These are phyloP conservation scores for Stagonosporopsis cucurbitacearum DNA, from an alignment of 2,329 filamentous ascomycete genomes.

Conservation along the genomic window DNA sequence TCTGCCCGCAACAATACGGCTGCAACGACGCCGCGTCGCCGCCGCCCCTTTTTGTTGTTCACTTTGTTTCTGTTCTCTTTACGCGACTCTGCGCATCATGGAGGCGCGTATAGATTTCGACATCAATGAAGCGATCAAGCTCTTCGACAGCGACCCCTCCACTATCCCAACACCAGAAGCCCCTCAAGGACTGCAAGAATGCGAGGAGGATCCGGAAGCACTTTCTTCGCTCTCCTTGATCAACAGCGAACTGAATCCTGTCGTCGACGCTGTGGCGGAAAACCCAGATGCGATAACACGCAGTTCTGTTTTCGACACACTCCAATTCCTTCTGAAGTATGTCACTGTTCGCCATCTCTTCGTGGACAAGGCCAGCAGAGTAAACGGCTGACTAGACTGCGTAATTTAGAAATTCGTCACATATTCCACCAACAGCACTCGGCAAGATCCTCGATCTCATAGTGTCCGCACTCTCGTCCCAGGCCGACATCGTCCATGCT, in stretches of 20 bases:
- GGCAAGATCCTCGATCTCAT: slow-evolving; percentile 93
- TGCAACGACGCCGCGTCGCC: slow-evolving; percentile 24
- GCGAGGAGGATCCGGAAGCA: slow-evolving; percentile 88
- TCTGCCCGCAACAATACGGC: slow-evolving; percentile 21
- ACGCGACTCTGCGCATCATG: slow-evolving; percentile 61
- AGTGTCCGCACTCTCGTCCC: slow-evolving; percentile 81
- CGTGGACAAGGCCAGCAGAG: slow-evolving; percentile 28
- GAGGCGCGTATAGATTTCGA: slow-evolving; percentile 78
- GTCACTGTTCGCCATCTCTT: slow-evolving; percentile 60
- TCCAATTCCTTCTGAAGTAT: slow-evolving; percentile 97
- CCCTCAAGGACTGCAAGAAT: slow-evolving; percentile 81
- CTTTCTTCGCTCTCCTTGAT: slow-evolving; percentile 76
- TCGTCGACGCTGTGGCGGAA: slow-evolving; percentile 90
- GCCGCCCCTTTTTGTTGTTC: slow-evolving; percentile 23
- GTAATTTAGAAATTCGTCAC: slow-evolving; percentile 77
- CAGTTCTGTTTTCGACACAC: slow-evolving; percentile 82
- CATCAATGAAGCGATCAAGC: slow-evolving; percentile 94
- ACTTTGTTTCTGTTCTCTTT: slow-evolving; percentile 16
- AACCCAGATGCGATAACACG: slow-evolving; percentile 87
- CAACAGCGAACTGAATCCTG: slow-evolving; percentile 86
- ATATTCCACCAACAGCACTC: slow-evolving; percentile 79
- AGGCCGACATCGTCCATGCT: slow-evolving; percentile 83
- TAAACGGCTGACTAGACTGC: slow-evolving; percentile 65
- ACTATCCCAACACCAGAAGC: slow-evolving; percentile 86
- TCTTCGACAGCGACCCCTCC: slow-evolving; percentile 92